Evolutionary conservation across 352 stramenopile genomes (phyloP), one percentile per base, ranked within the genome.

Genomic region (Pythium sukuiense): DNA sequence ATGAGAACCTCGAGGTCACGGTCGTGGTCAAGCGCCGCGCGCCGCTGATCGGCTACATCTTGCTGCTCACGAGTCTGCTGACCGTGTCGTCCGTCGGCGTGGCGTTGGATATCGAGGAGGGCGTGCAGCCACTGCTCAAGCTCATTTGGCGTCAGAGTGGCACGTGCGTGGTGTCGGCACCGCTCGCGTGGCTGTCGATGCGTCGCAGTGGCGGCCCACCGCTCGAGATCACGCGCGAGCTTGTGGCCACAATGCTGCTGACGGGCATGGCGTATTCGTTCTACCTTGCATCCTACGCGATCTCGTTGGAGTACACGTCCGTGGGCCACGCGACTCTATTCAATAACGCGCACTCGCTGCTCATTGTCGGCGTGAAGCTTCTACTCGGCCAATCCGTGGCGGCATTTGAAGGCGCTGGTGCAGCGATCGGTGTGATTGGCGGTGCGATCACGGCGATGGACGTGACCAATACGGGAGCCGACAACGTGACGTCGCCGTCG

Each of bases 71-170:
- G 49, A 86, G 79, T 57, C 59, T 95, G n/a, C 79, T 91, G 32
- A 89, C 84, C 16, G 81, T 95, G 46, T 81, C 84, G 24, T 93
- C 86, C 1, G 79, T 95, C 14, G 86, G 86, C 35, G 84, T 92
- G 46, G 86, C 84, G 26, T 63, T 95, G 18, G 86, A 91, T 72
- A 78, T 90, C 58, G 68, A 88, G 16, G 73, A 82, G 26, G 56
- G 79, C 60, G 76, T 85, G 53, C 73, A 87, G 8, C 85, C 90
- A 13, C 55, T 90, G 39, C 78, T 97, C 71, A 96, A 96, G 63
- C 81, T 96, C 32, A 89, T 92, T 26, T 97, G 90, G 90, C 77
- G 87, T 20, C 88, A 94, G 61, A 86, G 62, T 32, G 83, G 76
- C 20, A 95, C 89, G 12, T 80, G 71, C 8, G 63, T 93, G 24